phyloP scores from a whole-genome alignment of 164 flowering plant genomes.

The Tinospora cordifolia region DNA sequence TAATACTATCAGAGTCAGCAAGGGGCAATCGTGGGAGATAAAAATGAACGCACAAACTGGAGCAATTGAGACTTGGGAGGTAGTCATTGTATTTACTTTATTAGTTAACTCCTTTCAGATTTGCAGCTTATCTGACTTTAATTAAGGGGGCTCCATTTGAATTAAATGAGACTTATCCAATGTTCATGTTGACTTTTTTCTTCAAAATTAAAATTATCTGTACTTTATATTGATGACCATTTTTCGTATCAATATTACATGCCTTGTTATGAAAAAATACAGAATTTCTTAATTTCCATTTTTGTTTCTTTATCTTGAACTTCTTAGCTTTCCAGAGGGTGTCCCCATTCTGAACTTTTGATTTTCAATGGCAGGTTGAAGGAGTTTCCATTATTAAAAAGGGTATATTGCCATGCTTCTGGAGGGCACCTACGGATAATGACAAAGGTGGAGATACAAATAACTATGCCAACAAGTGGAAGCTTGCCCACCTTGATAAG shows the following conservation, averaged over 20 bases:
- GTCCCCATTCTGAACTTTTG: not conserved
- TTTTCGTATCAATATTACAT: too few species aligned
- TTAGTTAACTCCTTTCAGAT: not conserved
- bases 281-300: not conserved
- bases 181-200: not conserved
- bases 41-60: slow-evolving; percentile 54
- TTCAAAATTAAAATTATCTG: not conserved
- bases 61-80: slow-evolving; percentile 84
- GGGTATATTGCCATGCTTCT: slow-evolving; percentile 82
- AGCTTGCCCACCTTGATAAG: slow-evolving; percentile 51
- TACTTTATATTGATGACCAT: not conserved
- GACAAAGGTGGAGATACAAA: slow-evolving; percentile 75
- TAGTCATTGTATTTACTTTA: slow-evolving; percentile 20
- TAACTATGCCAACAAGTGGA: slow-evolving; percentile 77
- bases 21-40: slow-evolving; percentile 54
- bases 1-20: slow-evolving; percentile 41
- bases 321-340: not conserved
- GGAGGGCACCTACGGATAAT: slow-evolving; percentile 97
- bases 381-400: slow-evolving; percentile 56
- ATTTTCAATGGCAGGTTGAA: slow-evolving; percentile 42
- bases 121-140: not conserved
- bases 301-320: not conserved
- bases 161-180: not conserved
- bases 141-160: not conserved
- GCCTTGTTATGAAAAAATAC: too few species aligned